Evolutionary conservation across 371 early-diverging fungal genomes (phyloP), one percentile per base, ranked within the genome.

Genomic region (Apophysomyces trapeziformis): DNA sequence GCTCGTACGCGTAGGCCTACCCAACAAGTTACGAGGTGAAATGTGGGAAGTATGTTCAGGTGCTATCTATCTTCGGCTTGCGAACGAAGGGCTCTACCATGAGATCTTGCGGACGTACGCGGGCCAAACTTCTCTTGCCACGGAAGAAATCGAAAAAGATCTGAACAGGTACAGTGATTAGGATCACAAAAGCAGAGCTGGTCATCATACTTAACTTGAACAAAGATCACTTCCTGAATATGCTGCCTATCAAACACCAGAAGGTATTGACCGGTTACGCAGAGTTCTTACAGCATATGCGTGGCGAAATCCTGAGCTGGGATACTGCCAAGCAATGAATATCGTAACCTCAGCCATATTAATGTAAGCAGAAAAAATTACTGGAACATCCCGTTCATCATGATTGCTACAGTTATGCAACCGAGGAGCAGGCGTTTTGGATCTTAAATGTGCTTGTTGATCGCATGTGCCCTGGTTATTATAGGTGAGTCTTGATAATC

Each of bases 241-340:
- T 72, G 75, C 89, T 7, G 98, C 95, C 0, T 99, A 95, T 79
- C 97, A 97, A 77, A 89, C 83, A 6, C 85, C 85, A 11, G 93
- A 97, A 67, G 99, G 99, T 0, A 97, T 99, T 61, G 85, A 92
- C 50, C 83, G 93, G 9, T 79, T 99, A 62, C 86, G 99, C 38
- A 86, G 96, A 32, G 98, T 98, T 11, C 79, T 99, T 35, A 88
- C 85, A 39, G 93, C 95, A 3, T 95, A 95, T 74, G 85, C 93
- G 11, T 90, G 91, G 89, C 86, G 87, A 67, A 88, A 95, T 63
- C 90, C 93, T 0, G 96, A 95, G 71, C 86, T 99, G 21, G 99
- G 99, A 12, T 99, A 99, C 77, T 98, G 98, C 74, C 98, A 99
- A 76, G 98, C 99, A 0, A 99, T 99, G 99, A 98, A 98, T 75